Evolutionary conservation across 176 grass and related monocot genomes (phyloP).

Genomic region (Typha latifolia): DNA sequence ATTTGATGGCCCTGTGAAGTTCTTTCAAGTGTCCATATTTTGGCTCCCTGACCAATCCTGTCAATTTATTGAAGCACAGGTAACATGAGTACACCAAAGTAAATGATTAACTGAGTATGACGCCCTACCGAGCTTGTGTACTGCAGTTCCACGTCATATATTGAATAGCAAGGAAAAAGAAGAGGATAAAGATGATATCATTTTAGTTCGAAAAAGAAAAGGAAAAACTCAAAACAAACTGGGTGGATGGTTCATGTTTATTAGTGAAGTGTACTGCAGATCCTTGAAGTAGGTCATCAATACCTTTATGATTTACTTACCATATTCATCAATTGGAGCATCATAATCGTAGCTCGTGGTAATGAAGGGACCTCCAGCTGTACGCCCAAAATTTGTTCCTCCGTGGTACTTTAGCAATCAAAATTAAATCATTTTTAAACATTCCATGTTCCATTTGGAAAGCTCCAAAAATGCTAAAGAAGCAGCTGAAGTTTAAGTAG

Average conservation of each 20-base stretch:
- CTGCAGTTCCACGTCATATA: too few species aligned
- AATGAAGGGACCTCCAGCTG: constrained; percentile 94
- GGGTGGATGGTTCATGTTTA: too few species aligned
- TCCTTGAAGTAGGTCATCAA: not conserved
- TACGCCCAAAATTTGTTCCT: constrained; percentile 98
- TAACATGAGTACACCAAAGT: not conserved
- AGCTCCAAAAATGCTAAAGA: not conserved
- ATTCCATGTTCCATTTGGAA: constrained; percentile 7
- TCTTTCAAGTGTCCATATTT: constrained; percentile 96
- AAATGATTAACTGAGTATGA: not conserved
- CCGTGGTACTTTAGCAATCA: constrained; percentile 69
- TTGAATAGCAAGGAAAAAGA: too few species aligned
- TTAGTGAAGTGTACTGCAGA: too few species aligned
- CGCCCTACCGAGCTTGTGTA: too few species aligned
- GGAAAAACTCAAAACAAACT: too few species aligned
- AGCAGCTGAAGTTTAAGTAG: not conserved
- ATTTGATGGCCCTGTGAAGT: constrained; percentile 82
- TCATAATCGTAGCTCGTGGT: constrained; percentile 99
- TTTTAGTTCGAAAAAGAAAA: too few species aligned
- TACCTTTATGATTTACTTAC: constrained; percentile 28
- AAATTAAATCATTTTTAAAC: constrained; percentile 10
- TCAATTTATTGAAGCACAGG: constrained; percentile 7
- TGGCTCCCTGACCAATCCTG: constrained; percentile 84
- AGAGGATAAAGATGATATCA: too few species aligned
- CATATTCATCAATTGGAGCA: constrained; percentile 99